These are phyloP conservation scores for Dillenia suffruticosa DNA, from an alignment of 164 flowering plant genomes.

Conservation along the genomic window DNA sequence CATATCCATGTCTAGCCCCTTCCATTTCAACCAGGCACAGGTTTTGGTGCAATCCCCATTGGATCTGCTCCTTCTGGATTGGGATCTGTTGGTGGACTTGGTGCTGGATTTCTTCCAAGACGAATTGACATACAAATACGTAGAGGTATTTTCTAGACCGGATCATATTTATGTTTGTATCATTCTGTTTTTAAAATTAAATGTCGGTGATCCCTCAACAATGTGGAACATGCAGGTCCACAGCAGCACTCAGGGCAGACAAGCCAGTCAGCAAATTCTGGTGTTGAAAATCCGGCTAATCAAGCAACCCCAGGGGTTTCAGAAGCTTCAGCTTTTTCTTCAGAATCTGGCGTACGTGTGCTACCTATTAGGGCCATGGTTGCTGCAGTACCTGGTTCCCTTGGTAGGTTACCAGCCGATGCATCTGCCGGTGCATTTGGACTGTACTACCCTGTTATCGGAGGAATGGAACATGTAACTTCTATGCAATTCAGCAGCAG, in stretches of 20 bases:
- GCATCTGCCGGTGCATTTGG: slow-evolving; percentile 48
- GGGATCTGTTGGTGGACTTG: slow-evolving; percentile 43
- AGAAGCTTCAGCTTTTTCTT: slow-evolving; percentile 25
- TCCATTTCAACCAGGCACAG: slow-evolving; percentile 65
- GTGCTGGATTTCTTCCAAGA: slow-evolving; percentile 60
- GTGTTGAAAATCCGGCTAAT: slow-evolving; percentile 21
- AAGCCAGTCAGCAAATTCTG: slow-evolving; percentile 25
- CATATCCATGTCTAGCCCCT: slow-evolving; percentile 47
- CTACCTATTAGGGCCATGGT: slow-evolving; percentile 69
- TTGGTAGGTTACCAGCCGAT: slow-evolving; percentile 35
- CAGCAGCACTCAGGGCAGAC: slow-evolving; percentile 38
- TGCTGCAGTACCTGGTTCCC: slow-evolving; percentile 62
- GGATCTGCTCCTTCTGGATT: slow-evolving; percentile 46
- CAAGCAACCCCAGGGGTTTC: slow-evolving; percentile 31
- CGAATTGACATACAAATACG: slow-evolving; percentile 82
- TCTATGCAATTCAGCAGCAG: slow-evolving; percentile 28
- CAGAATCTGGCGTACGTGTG: slow-evolving; percentile 53
- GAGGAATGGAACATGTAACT: slow-evolving; percentile 52
- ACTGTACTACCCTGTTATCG: slow-evolving; percentile 58
- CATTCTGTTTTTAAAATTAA: too few relatives aligned
- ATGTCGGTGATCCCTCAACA: slow-evolving; percentile 4
- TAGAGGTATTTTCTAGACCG: slow-evolving; percentile 42
- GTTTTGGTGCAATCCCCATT: slow-evolving; percentile 51
- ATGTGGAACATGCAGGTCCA: slow-evolving; percentile 40
- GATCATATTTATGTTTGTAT: too few relatives aligned